Conservation (phyloP, 495 filamentous ascomycete genomes). For the Podospora australis region DNA sequence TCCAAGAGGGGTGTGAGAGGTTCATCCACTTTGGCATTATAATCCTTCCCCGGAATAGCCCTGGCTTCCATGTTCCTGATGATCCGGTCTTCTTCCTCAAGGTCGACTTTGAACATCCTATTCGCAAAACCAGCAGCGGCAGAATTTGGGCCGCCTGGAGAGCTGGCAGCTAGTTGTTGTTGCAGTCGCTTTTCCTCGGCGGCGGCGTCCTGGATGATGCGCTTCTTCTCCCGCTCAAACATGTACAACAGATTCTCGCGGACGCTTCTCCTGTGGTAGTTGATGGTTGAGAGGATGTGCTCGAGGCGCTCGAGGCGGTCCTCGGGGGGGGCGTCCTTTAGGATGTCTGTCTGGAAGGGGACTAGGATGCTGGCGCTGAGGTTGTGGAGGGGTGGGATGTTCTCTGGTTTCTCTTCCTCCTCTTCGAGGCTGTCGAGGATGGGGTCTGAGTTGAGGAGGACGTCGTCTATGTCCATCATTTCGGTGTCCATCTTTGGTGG, state of each 20-base stretch:
- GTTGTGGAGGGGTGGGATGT: conserved; percentile 27
- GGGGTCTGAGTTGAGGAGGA: too few species aligned
- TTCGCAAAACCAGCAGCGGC: too few species aligned
- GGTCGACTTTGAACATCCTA: too few species aligned
- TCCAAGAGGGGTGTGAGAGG: background rate
- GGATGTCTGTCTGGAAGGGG: conserved; percentile 32
- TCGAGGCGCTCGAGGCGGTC: conserved; percentile 27
- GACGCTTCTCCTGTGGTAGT: conserved; percentile 34
- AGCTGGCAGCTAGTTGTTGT: background rate
- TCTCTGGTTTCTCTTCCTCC: conserved; percentile 10
- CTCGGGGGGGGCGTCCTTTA: conserved; percentile 17
- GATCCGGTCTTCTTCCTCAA: conserved; percentile 20
- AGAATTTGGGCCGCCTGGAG: too few species aligned
- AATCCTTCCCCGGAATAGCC: conserved; percentile 15
- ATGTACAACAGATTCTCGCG: conserved; percentile 38
- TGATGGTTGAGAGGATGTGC: conserved; percentile 32
- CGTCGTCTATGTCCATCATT: background rate
- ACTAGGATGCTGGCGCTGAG: conserved; percentile 39
- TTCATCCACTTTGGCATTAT: conserved; percentile 14
- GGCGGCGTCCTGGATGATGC: conserved; percentile 41
- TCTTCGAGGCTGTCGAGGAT: conserved; percentile 43
- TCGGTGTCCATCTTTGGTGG: background rate
- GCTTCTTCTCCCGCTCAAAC: conserved; percentile 33
- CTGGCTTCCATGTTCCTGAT: conserved; percentile 24
- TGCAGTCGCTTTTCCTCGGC: conserved; percentile 59